A percentile compares a stretch with the other conserved stretches of the same genome.
Conservation (phyloP, 1,284 basidiomycete genomes). For the Tilletia walkeri region DNA sequence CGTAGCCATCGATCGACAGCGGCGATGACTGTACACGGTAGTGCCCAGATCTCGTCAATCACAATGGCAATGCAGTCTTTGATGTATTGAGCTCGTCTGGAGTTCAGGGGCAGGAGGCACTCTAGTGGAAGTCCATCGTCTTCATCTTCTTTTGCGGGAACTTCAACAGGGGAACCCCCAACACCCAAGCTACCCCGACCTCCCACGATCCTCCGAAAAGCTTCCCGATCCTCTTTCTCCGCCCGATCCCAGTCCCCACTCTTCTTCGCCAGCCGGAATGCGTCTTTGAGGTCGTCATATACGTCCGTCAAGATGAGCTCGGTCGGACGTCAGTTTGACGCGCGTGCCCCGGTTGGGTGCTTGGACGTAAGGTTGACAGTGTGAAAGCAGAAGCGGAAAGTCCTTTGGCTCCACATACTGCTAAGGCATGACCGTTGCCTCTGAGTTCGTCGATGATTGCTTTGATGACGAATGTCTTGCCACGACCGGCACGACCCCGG, state of each 20-base stretch:
- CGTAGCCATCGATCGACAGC: neutral
- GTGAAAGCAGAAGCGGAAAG: neutral
- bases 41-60: neutral
- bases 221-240: slow-evolving; percentile 1
- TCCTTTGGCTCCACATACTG: neutral
- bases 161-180: neutral
- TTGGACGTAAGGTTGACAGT: neutral
- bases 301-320: slow-evolving; percentile 8
- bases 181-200: slow-evolving; percentile 2
- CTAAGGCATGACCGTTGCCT: neutral
- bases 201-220: neutral
- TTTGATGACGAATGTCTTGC: slow-evolving; percentile 4
- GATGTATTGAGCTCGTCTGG: neutral
- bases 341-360: neutral
- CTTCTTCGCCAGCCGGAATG: neutral
- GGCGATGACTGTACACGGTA: neutral
- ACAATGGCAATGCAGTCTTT: neutral
- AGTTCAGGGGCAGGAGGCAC: neutral
- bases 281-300: neutral
- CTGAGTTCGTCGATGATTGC: neutral
- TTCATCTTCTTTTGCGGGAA: neutral
- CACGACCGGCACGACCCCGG: neutral
- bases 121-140: neutral
- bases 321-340: slow-evolving; percentile 3
- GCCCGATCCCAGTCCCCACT: neutral